Percentiles rank a stretch among this genome's conserved stretches.
Conservation (phyloP, 192 early-diverging fungal genomes). For the Coemansia sp. region DNA sequence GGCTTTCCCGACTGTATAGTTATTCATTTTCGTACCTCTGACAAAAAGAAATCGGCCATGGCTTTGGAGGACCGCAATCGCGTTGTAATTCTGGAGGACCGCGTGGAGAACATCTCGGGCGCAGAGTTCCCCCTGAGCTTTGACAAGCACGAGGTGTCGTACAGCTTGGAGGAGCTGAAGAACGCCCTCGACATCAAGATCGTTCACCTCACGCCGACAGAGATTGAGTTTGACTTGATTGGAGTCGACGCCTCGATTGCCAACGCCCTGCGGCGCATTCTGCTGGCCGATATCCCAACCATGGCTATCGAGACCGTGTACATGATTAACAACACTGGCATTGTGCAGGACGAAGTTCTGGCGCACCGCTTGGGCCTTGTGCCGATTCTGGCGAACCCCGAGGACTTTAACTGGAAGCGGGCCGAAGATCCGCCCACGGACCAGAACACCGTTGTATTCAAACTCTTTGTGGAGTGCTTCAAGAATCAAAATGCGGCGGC, state of each 20-base stretch:
- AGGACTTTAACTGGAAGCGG: constrained; percentile 72
- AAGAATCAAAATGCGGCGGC: constrained; percentile 58
- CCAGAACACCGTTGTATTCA: constrained; percentile 91
- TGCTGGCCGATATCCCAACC: constrained; percentile 95
- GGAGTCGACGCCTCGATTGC: constrained; percentile 91
- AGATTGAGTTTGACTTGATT: constrained; percentile 95
- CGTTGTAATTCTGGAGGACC: constrained; percentile 50
- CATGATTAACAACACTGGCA: constrained; percentile 84
- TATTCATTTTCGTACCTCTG: neutral
- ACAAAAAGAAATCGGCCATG: constrained; percentile 18
- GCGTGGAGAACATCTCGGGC: constrained; percentile 51
- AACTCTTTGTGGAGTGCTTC: constrained; percentile 72
- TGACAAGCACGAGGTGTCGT: constrained; percentile 18
- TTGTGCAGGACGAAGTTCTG: constrained; percentile 91
- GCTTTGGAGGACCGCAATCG: constrained; percentile 49
- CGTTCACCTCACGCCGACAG: constrained; percentile 40
- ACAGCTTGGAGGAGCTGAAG: constrained; percentile 30
- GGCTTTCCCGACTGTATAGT: neutral
- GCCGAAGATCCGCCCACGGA: constrained; percentile 81
- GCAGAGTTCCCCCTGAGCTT: constrained; percentile 50
- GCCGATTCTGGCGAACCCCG: constrained; percentile 85
- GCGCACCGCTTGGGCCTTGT: constrained; percentile 90
- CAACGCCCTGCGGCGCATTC: constrained; percentile 87
- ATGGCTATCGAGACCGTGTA: constrained; percentile 97
- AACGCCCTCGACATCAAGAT: constrained; percentile 47